Percentiles rank a stretch among this genome's conserved stretches.
phyloP scores from a whole-genome alignment of 805 yeast genomes.

The Sugiyamaella boreocaroliniensis region DNA sequence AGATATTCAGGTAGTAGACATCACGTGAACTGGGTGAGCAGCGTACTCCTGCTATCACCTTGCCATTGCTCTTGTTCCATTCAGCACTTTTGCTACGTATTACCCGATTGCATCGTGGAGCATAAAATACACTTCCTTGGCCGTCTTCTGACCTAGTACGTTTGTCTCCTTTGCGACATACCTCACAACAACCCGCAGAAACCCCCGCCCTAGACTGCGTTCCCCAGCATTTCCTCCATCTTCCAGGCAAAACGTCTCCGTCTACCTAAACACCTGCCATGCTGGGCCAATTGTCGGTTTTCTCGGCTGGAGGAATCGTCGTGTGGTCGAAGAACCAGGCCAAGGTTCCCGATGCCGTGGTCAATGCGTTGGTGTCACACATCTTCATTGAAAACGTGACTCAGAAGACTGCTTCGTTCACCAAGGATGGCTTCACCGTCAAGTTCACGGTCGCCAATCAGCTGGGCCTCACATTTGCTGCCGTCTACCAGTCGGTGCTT shows the following conservation, averaged over 20 bases:
- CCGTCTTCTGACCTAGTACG: too few relatives aligned
- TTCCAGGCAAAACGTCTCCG: neutral
- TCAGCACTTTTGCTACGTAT: too few relatives aligned
- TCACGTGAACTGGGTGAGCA: too few relatives aligned
- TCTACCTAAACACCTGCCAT: neutral
- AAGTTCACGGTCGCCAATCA: slow-evolving; percentile 40
- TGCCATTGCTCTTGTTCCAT: too few relatives aligned
- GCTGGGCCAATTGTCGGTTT: slow-evolving; percentile 41
- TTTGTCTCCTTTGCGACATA: too few relatives aligned
- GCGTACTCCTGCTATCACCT: too few relatives aligned
- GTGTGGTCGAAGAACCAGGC: slow-evolving; percentile 41
- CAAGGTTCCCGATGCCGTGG: slow-evolving; percentile 36
- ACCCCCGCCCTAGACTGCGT: too few relatives aligned
- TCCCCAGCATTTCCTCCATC: too few relatives aligned
- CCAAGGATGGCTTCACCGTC: slow-evolving; percentile 39
- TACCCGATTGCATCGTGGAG: too few relatives aligned
- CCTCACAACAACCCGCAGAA: too few relatives aligned
- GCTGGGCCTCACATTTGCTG: slow-evolving; percentile 37
- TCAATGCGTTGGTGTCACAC: slow-evolving; percentile 45
- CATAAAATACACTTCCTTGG: too few relatives aligned
- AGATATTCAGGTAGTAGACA: too few relatives aligned
- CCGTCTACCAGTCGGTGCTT: slow-evolving; percentile 31
- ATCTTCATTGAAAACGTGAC: slow-evolving; percentile 36
- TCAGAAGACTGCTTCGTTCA: slow-evolving; percentile 26
- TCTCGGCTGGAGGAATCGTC: slow-evolving; percentile 48